These are phyloP conservation scores for Blastomyces parvus DNA, from an alignment of 2,329 filamentous ascomycete species.

Conservation along the genomic window DNA sequence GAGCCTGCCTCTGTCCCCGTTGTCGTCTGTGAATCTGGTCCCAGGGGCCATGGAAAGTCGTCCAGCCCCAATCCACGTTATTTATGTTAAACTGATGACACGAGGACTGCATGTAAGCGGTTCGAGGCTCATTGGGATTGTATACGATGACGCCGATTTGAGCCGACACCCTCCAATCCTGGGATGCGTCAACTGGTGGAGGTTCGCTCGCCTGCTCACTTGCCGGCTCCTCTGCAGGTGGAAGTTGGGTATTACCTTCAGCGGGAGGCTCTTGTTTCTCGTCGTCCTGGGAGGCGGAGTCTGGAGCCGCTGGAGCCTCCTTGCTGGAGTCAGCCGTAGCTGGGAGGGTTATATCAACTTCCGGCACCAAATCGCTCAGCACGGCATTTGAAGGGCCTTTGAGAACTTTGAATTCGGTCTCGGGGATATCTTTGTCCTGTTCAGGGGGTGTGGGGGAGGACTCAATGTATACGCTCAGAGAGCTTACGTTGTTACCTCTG, in stretches of 20 bases:
- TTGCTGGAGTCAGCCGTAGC: constrained; percentile 22
- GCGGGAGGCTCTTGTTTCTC: constrained; percentile 8
- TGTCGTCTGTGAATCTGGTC: constrained; percentile 50
- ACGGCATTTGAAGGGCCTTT: constrained; percentile 30
- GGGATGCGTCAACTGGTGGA: constrained; percentile 9
- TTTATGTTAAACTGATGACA: constrained; percentile 51
- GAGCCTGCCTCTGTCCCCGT: constrained; percentile 48
- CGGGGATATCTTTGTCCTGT: constrained; percentile 29
- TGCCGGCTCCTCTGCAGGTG: not conserved
- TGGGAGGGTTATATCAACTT: constrained; percentile 25
- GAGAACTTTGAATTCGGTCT: constrained; percentile 34
- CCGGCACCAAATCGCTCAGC: constrained; percentile 25
- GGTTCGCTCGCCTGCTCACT: constrained; percentile 12
- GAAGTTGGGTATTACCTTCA: constrained; percentile 10
- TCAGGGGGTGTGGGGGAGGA: constrained; percentile 44
- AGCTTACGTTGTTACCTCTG: constrained; percentile 49
- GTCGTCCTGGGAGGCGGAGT: constrained; percentile 11
- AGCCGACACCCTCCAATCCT: constrained; percentile 43
- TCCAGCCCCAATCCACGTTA: constrained; percentile 55
- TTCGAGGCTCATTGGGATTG: constrained; percentile 53
- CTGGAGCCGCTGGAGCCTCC: constrained; percentile 15
- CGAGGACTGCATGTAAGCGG: constrained; percentile 47
- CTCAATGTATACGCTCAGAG: constrained; percentile 53
- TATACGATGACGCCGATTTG: constrained; percentile 54
- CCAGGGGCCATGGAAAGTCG: constrained; percentile 50